Percentiles rank a stretch among this genome's conserved stretches.
These are phyloP conservation scores for Yamadazyma atlantica DNA, from an alignment of 1,139 yeast species.

Conservation along the genomic window DNA sequence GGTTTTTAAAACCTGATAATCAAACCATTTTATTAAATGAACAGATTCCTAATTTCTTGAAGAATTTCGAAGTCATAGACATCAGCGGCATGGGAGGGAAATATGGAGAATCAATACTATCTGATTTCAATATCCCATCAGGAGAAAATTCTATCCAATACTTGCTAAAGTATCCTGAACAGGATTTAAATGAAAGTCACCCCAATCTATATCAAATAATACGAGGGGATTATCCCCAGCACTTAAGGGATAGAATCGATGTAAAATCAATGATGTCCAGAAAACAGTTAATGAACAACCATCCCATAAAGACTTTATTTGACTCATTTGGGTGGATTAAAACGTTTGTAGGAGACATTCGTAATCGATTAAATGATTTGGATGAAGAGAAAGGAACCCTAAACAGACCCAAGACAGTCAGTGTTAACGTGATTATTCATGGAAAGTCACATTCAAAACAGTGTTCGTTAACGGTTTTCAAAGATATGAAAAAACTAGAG, in stretches of 20 bases:
- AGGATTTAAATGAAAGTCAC: conserved; percentile 31
- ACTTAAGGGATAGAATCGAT: conserved; percentile 57
- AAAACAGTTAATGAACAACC: conserved; percentile 63
- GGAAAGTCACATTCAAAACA: conserved; percentile 44
- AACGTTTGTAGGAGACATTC: conserved; percentile 79
- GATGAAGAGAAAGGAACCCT: conserved; percentile 60
- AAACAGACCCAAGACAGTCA: conserved; percentile 23
- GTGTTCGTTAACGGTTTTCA: conserved; percentile 38
- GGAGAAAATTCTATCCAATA: conserved; percentile 39
- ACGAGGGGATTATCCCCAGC: conserved; percentile 58
- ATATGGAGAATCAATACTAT: conserved; percentile 61
- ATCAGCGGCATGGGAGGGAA: conserved; percentile 94
- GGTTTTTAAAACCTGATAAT: conserved; percentile 77
- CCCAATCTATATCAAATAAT: conserved; percentile 47
- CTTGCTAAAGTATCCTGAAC: conserved; percentile 26
- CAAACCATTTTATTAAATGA: conserved; percentile 70
- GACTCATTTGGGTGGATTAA: conserved; percentile 80
- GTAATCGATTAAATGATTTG: conserved; percentile 66
- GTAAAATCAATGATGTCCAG: conserved; percentile 87
- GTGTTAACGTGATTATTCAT: conserved; percentile 22
- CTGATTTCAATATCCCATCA: conserved; percentile 44
- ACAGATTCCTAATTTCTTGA: conserved; percentile 52
- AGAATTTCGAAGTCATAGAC: conserved; percentile 64
- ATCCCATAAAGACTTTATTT: conserved; percentile 49
- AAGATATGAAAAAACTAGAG: conserved; percentile 40